Percentiles rank a stretch among this genome's conserved stretches.
These are phyloP conservation scores for Calonectria pseudoturangicola DNA, from an alignment of 2,329 filamentous ascomycete genomes.

Conservation along the genomic window DNA sequence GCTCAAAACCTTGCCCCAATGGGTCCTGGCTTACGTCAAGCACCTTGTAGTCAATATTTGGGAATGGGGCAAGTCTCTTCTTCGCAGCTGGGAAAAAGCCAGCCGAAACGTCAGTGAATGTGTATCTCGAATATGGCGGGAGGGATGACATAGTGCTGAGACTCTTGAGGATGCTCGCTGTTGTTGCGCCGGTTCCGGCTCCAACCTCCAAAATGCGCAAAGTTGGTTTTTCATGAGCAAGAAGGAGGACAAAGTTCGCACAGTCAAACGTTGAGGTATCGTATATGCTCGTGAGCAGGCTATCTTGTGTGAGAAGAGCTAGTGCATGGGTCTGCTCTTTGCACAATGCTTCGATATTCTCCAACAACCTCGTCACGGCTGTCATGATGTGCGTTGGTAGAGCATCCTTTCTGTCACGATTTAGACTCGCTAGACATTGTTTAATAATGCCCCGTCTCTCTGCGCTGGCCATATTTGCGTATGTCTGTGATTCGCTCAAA, in stretches of 20 bases:
- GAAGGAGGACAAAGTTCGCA: constrained; percentile 29
- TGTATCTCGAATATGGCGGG: constrained; percentile 46
- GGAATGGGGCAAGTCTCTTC: constrained; percentile 43
- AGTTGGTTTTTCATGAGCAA: constrained; percentile 42
- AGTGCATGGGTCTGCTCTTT: too few relatives aligned
- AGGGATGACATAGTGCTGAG: constrained; percentile 33
- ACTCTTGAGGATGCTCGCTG: constrained; percentile 50
- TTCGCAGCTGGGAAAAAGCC: constrained; percentile 55
- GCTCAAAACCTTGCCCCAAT: constrained; percentile 54
- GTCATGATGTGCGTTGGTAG: too few relatives aligned
- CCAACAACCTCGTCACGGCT: too few relatives aligned
- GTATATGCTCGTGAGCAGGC: too few relatives aligned
- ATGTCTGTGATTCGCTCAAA: too few relatives aligned
- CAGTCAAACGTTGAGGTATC: neutral
- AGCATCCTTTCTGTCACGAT: too few relatives aligned
- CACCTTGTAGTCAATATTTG: constrained; percentile 49
- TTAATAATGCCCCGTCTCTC: too few relatives aligned
- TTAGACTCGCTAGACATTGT: too few relatives aligned
- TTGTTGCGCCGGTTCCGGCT: constrained; percentile 59
- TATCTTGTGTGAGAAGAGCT: too few relatives aligned
- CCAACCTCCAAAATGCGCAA: constrained; percentile 55
- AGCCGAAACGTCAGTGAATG: constrained; percentile 56
- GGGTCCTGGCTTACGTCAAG: constrained; percentile 59
- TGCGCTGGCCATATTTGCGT: too few relatives aligned
- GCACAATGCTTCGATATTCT: too few relatives aligned